Conservation (phyloP, 495 filamentous ascomycete species). For the Penicillium lividum region DNA sequence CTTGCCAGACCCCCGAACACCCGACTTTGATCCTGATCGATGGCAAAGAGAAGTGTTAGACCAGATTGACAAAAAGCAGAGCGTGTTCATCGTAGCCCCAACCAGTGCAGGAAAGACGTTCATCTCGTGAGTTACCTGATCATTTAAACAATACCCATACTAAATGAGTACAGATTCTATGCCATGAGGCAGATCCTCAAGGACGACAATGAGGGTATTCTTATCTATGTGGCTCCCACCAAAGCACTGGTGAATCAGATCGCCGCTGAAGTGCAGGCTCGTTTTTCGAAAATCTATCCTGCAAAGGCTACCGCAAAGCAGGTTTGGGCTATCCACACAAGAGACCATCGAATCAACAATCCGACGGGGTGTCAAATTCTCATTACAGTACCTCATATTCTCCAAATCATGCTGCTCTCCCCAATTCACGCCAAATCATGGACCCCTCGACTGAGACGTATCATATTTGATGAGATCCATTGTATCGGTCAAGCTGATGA, state of each 20-base stretch:
- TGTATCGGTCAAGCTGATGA: conserved; percentile 77
- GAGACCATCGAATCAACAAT: conserved; percentile 72
- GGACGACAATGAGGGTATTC: conserved; percentile 62
- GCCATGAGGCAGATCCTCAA: conserved; percentile 75
- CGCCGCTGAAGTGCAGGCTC: conserved; percentile 68
- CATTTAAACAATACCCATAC: not conserved
- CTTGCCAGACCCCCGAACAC: conserved; percentile 61
- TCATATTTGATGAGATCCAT: conserved; percentile 87
- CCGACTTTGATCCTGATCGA: conserved; percentile 66
- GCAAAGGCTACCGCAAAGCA: conserved; percentile 54
- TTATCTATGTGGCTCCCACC: conserved; percentile 80
- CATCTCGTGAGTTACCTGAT: conserved; percentile 40
- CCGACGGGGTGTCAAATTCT: conserved; percentile 70
- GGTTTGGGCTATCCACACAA: conserved; percentile 78
- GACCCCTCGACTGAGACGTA: conserved; percentile 64
- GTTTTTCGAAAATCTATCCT: conserved; percentile 65
- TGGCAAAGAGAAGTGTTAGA: conserved; percentile 78
- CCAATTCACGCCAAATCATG: conserved; percentile 67
- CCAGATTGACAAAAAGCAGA: conserved; percentile 65
- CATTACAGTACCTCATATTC: conserved; percentile 74
- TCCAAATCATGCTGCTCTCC: conserved; percentile 76
- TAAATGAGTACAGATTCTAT: conserved; percentile 55
- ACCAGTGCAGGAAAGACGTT: conserved; percentile 70
- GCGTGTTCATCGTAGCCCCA: conserved; percentile 74
- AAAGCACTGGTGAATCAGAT: conserved; percentile 86